Percentiles rank a stretch among this genome's conserved stretches.
phyloP scores from a whole-genome alignment of 345 rosid genomes.

The Eutrema yunnanense region DNA sequence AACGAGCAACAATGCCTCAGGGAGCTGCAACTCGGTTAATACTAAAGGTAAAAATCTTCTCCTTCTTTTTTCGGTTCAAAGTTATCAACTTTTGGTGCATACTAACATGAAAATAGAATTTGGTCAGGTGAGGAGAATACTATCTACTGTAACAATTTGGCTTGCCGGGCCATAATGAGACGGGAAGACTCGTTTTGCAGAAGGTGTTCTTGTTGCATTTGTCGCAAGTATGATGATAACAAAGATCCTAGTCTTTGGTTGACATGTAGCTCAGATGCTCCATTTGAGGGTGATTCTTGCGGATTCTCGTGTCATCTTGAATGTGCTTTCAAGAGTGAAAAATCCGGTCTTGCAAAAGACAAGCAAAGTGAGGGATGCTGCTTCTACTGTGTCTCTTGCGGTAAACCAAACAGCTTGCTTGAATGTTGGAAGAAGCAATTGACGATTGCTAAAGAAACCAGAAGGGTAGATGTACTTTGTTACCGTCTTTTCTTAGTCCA shows the following conservation, averaged over 20 bases:
- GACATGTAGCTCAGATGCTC: constrained; percentile 58
- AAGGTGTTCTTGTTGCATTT: constrained; percentile 83
- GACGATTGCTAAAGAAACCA: constrained; percentile 64
- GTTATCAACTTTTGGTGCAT: not conserved
- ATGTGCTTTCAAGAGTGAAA: constrained; percentile 55
- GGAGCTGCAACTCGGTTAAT: constrained; percentile 19
- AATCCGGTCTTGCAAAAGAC: constrained; percentile 43
- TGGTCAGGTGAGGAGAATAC: constrained; percentile 25
- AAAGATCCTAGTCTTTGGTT: constrained; percentile 88
- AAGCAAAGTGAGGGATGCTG: constrained; percentile 40
- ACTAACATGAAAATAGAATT: constrained; percentile 3
- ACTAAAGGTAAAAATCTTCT: constrained; percentile 1
- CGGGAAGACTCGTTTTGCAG: constrained; percentile 54
- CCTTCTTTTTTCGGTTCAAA: not conserved
- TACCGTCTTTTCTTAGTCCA: constrained; percentile 53
- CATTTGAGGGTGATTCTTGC: constrained; percentile 41
- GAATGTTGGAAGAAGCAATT: constrained; percentile 70
- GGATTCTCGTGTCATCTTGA: constrained; percentile 71
- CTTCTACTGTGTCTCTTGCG: constrained; percentile 66
- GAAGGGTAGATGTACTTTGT: constrained; percentile 78
- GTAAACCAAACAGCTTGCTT: constrained; percentile 52
- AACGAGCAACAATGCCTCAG: constrained; percentile 23
- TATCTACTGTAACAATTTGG: constrained; percentile 52
- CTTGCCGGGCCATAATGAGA: constrained; percentile 52
- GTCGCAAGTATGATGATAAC: constrained; percentile 68